Base-by-base conservation (phyloP, 768 basidiomycete species). In the Coprinellus aureogranulatus region DNA sequence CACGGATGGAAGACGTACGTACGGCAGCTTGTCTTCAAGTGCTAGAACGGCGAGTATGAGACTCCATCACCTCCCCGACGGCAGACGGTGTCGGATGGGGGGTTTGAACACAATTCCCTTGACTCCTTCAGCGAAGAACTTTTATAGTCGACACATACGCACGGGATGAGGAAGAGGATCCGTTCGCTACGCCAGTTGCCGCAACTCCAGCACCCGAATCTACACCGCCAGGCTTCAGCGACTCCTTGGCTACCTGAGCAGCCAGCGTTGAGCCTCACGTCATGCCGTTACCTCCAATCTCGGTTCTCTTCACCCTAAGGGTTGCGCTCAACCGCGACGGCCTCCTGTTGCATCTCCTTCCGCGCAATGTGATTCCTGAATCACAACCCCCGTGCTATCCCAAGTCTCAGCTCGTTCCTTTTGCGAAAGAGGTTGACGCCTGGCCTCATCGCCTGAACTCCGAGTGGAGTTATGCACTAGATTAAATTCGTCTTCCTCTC, bases 101-200 rank as follows among this genome's bases (percentile, higher is more conserved):
- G 77, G 16, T 65, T 67, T 30, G 70, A 61, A 8, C 65, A 58
- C 37, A 62, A 68, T 30, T 70, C 87, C 51, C 89, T 89, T 1
- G 86, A 91, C 44, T 88, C 89, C 1, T 92, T 87, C 64, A 88
- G 86, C 58, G 91, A 92, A 59, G 93, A 94, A 62, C 85, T 3
- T 82, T 81, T 37, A 94, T 96, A 59, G 92, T 89, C 67, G 94
- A 95, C 63, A 82, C 92, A 11, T 96, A 98, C 66, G 83, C 75
- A 22, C 70, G 76, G 41, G 80, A 80, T 42, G 81, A 78, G 37
- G 86, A 85, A 8, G 81, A 86, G 5, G 81, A 84, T 10, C 62
- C 68, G 23, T 31, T 71, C 31, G 62, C 72, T 57, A 67, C 71
- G n/a, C 63, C 71, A 37, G 72, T 9, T 39, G 37, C 10, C 77